Evolutionary conservation across 768 basidiomycete genomes (phyloP).

Genomic region (Tricholoma terreum): DNA sequence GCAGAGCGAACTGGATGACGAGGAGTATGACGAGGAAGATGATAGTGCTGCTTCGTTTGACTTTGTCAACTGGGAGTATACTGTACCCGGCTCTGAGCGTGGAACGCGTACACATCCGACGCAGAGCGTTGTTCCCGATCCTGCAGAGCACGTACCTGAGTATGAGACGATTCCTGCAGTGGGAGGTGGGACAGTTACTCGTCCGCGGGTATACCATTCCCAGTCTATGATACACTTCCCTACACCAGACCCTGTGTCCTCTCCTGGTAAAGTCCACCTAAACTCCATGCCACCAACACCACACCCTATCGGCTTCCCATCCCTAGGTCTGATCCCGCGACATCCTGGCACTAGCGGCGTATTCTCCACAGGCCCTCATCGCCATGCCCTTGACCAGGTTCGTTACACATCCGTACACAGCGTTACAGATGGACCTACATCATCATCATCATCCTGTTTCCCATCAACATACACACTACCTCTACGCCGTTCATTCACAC

Average conservation of each 20-base stretch:
- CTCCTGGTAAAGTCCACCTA: constrained; percentile 11
- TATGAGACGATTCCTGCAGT: constrained; percentile 91
- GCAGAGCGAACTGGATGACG: constrained; percentile 40
- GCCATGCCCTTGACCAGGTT: too few species aligned
- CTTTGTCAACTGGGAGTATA: constrained; percentile 69
- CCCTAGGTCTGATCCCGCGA: constrained; percentile 25
- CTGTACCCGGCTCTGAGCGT: constrained; percentile 39
- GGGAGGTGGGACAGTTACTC: constrained; percentile 83
- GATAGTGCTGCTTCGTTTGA: constrained; percentile 52
- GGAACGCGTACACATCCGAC: constrained; percentile 32
- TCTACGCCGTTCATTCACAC: constrained; percentile 40
- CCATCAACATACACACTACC: constrained; percentile 13
- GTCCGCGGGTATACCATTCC: constrained; percentile 82
- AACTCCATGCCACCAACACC: not conserved
- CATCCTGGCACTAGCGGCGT: constrained; percentile 12
- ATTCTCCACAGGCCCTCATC: constrained; percentile 10
- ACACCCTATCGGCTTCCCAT: constrained; percentile 20
- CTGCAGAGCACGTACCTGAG: constrained; percentile 46
- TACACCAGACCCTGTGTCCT: constrained; percentile 15
- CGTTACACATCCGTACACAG: not conserved
- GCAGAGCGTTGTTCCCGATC: constrained; percentile 36
- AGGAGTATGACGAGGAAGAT: constrained; percentile 31
- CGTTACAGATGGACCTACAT: constrained; percentile 2
- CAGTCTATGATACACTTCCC: constrained; percentile 65
- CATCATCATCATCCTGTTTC: constrained; percentile 8